A percentile compares a stretch with the other conserved stretches of the same genome.
phyloP scores from a whole-genome alignment of 2,329 filamentous ascomycete genomes.

The Calonectria crousiana region DNA sequence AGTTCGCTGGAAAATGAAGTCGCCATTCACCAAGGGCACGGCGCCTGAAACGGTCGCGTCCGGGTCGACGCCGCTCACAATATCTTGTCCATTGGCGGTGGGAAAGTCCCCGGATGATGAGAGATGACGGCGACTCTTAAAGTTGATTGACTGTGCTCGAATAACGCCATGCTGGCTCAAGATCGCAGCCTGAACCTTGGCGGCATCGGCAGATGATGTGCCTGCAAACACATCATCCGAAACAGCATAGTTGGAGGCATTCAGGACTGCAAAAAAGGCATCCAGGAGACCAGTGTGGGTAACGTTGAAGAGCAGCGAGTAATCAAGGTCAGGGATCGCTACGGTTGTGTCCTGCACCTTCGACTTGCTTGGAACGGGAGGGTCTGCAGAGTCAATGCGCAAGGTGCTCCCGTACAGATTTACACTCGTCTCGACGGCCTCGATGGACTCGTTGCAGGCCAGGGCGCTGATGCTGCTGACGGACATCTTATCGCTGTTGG shows the following conservation, averaged over 20 bases:
- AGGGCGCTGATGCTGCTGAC: constrained; percentile 49
- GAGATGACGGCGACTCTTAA: constrained; percentile 41
- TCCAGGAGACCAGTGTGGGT: constrained; percentile 46
- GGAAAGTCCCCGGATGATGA: constrained; percentile 36
- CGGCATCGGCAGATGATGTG: constrained; percentile 26
- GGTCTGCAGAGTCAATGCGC: constrained; percentile 44
- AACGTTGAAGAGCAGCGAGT: constrained; percentile 45
- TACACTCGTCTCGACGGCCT: constrained; percentile 44
- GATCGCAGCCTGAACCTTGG: constrained; percentile 48
- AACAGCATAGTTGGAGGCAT: constrained; percentile 49
- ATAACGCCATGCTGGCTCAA: constrained; percentile 52
- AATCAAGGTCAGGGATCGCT: constrained; percentile 44
- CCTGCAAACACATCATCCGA: constrained; percentile 40
- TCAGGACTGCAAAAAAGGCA: constrained; percentile 51
- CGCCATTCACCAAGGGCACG: constrained; percentile 38
- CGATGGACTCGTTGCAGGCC: constrained; percentile 54
- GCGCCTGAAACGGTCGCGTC: constrained; percentile 39
- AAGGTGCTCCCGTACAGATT: constrained; percentile 39
- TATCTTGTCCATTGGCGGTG: constrained; percentile 29
- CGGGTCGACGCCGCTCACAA: constrained; percentile 39
- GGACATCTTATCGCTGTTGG: constrained; percentile 38
- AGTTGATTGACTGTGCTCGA: constrained; percentile 50
- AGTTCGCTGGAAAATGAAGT: constrained; percentile 28
- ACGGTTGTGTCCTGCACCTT: constrained; percentile 35
- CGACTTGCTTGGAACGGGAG: constrained; percentile 44